Conservation (phyloP, 352 stramenopile genomes). For the Pythium apleroticum region DNA sequence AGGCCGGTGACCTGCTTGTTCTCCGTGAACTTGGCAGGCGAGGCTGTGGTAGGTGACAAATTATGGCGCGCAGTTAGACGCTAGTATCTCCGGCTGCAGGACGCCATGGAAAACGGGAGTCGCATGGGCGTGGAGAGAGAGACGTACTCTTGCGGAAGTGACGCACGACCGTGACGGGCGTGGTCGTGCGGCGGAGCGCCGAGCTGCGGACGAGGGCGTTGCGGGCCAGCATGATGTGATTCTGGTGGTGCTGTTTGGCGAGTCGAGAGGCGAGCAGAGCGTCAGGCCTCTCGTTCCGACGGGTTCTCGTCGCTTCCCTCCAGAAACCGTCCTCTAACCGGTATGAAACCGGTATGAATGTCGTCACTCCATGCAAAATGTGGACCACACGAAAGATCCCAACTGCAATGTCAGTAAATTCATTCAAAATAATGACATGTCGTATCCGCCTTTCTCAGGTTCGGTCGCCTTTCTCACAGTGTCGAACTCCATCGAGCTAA, state of each 20-base stretch:
- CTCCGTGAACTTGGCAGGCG: slow-evolving; percentile 70
- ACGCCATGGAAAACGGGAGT: background rate
- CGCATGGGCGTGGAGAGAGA: background rate
- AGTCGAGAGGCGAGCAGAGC: slow-evolving; percentile 1
- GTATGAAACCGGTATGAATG: slow-evolving; percentile 9
- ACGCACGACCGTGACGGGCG: slow-evolving; percentile 42
- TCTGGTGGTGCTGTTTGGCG: slow-evolving; percentile 22
- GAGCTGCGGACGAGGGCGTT: slow-evolving; percentile 26
- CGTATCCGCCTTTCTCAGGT: background rate
- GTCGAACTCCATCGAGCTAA: too few species aligned
- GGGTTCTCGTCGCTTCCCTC: slow-evolving; percentile 17
- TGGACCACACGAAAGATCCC: slow-evolving; percentile 2
- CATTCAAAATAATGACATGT: background rate
- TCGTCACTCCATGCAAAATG: background rate
- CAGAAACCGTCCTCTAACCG: slow-evolving; percentile 6
- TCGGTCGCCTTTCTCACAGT: background rate
- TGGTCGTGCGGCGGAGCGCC: slow-evolving; percentile 24
- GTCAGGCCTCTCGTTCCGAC: slow-evolving; percentile 19
- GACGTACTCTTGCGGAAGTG: slow-evolving; percentile 77
- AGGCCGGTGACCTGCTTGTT: slow-evolving; percentile 77
- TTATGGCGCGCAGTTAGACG: slow-evolving; percentile 4
- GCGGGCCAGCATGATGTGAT: slow-evolving; percentile 20
- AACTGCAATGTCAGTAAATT: background rate
- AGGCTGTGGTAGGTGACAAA: slow-evolving; percentile 28
- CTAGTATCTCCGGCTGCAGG: background rate